Evolutionary conservation across 2,329 filamentous ascomycete species (phyloP).

Genomic region (Talaromyces amestolkiae): DNA sequence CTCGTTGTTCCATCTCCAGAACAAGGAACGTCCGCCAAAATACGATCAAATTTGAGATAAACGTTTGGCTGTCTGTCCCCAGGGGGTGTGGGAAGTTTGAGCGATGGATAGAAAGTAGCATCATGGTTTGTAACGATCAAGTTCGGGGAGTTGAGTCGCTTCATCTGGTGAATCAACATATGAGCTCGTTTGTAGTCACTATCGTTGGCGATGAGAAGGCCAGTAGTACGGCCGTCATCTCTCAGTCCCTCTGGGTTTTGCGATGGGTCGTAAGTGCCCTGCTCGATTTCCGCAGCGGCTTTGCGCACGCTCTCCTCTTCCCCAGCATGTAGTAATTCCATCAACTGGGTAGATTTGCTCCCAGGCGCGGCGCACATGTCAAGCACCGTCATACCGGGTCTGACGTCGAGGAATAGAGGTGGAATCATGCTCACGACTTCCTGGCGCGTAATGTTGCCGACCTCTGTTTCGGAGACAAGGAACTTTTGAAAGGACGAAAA

Average conservation of each 20-base stretch:
- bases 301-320: conserved; percentile 83
- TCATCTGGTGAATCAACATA: conserved; percentile 96
- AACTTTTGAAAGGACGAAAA: conserved; percentile 97
- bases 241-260: conserved; percentile 53
- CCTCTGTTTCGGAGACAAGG: conserved; percentile 91
- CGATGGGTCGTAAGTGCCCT: conserved; percentile 55
- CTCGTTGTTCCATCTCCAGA: conserved; percentile 18
- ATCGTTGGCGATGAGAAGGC: conserved; percentile 91
- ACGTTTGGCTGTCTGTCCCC: conserved; percentile 55
- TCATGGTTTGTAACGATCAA: conserved; percentile 97
- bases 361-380: conserved; percentile 96
- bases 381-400: conserved; percentile 86
- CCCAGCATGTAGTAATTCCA: conserved; percentile 89
- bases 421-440: conserved; percentile 99
- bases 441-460: conserved; percentile 96
- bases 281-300: conserved; percentile 63
- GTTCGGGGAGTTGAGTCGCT: conserved; percentile 93
- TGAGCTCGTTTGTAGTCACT: conserved; percentile 95
- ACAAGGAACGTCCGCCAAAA: conserved; percentile 75
- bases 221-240: conserved; percentile 85
- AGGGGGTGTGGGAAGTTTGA: conserved; percentile 68
- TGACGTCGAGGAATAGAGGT: conserved; percentile 85
- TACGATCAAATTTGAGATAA: conserved; percentile 95
- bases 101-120: conserved; percentile 89
- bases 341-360: conserved; percentile 91